A percentile compares a stretch with the other conserved stretches of the same genome.
phyloP scores from a whole-genome alignment of 176 grass and related monocot genomes.

The Eleusine coracana region DNA sequence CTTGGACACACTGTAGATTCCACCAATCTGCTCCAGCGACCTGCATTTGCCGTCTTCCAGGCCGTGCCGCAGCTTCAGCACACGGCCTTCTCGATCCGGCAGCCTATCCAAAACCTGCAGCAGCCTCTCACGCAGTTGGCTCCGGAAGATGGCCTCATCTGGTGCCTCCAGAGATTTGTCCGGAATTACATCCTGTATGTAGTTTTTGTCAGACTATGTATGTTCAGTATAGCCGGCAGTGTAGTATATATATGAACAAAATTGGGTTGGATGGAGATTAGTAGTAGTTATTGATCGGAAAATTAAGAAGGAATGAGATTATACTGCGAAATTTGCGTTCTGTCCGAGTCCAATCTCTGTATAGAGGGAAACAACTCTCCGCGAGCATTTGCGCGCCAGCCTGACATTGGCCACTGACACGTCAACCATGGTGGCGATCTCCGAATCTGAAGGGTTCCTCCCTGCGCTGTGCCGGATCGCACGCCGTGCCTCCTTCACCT shows the following conservation, averaged over 20 bases:
- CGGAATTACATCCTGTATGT: conserved; percentile 62
- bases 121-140: conserved; percentile 56
- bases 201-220: neutral
- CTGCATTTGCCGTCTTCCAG: conserved; percentile 72
- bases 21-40: conserved; percentile 76
- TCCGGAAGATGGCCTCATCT: conserved; percentile 51
- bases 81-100: conserved; percentile 58
- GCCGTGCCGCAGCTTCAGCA: conserved; percentile 62
- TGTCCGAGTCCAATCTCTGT: conserved; percentile 45
- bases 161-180: conserved; percentile 49
- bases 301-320: neutral
- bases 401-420: conserved; percentile 65
- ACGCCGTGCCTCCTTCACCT: conserved; percentile 65
- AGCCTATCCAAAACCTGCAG: conserved; percentile 61
- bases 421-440: conserved; percentile 60
- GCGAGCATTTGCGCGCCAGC: conserved; percentile 73
- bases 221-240: neutral
- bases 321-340: conserved; percentile 58
- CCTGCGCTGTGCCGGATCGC: conserved; percentile 48
- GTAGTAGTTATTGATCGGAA: neutral
- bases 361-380: conserved; percentile 62
- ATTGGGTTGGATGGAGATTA: neutral
- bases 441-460: conserved; percentile 61
- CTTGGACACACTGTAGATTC: conserved; percentile 62
- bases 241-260: neutral